Evolutionary conservation across 2,329 filamentous ascomycete species (phyloP).

Genomic region (Aspergillus brunneoviolaceus): DNA sequence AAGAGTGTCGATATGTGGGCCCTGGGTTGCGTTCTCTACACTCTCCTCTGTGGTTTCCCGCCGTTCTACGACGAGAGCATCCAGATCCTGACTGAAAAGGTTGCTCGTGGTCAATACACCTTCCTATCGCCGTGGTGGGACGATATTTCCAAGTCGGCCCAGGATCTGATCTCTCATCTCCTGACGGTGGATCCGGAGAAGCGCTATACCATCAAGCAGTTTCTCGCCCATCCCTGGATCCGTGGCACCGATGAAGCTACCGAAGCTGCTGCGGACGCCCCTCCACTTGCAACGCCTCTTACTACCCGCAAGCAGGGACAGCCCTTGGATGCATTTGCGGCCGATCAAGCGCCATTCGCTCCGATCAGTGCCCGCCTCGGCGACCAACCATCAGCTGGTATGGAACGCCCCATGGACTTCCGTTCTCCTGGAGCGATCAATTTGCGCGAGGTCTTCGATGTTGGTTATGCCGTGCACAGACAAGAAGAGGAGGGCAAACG

Average conservation of each 20-base stretch:
- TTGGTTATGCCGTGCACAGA: slow-evolving; percentile 94
- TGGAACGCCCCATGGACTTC: slow-evolving; percentile 80
- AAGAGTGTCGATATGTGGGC: slow-evolving; percentile 99
- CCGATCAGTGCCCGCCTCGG: slow-evolving; percentile 55
- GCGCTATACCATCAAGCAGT: slow-evolving; percentile 89
- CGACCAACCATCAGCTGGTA: slow-evolving; percentile 54
- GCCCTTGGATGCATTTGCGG: slow-evolving; percentile 50
- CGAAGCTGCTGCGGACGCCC: slow-evolving; percentile 65
- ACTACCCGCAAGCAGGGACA: slow-evolving; percentile 55
- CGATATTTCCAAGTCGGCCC: slow-evolving; percentile 90
- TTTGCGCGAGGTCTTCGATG: slow-evolving; percentile 93
- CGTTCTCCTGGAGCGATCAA: slow-evolving; percentile 93
- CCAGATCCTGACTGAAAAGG: slow-evolving; percentile 94
- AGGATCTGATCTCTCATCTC: slow-evolving; percentile 90
- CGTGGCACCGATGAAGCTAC: slow-evolving; percentile 67
- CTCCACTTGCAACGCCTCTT: slow-evolving; percentile 68
- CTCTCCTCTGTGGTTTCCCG: slow-evolving; percentile 92
- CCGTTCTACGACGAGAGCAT: slow-evolving; percentile 99
- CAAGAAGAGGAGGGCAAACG: slow-evolving; percentile 96
- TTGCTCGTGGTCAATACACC: slow-evolving; percentile 92
- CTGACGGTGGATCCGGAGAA: slow-evolving; percentile 93
- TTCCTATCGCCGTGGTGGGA: slow-evolving; percentile 99
- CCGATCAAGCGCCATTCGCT: slow-evolving; percentile 41
- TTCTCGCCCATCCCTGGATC: slow-evolving; percentile 94
- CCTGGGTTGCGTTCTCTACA: slow-evolving; percentile 93